Conservation (phyloP, 2,329 filamentous ascomycete genomes). For the Coleophoma cylindrospora region DNA sequence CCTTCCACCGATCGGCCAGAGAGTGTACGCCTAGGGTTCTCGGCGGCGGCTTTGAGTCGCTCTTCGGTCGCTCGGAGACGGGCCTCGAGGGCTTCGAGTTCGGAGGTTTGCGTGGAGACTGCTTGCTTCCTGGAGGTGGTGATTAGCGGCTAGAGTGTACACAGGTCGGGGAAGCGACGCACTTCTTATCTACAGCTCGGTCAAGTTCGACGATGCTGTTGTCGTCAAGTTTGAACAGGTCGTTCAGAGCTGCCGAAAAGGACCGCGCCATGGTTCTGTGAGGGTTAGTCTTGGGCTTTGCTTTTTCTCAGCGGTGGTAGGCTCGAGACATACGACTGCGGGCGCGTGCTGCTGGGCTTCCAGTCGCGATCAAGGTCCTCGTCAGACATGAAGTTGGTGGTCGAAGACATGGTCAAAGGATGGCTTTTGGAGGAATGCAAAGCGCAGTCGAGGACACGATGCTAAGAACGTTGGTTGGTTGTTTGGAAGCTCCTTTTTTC, state of each 20-base stretch:
- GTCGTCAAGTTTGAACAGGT: constrained; percentile 86
- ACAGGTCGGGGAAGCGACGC: constrained; percentile 1
- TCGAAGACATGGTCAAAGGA: not conserved
- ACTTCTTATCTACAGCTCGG: constrained; percentile 79
- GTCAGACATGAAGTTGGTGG: constrained; percentile 40
- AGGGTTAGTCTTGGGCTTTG: constrained; percentile 1
- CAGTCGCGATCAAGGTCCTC: constrained; percentile 71
- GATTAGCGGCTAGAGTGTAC: not conserved
- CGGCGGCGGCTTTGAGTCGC: constrained; percentile 48
- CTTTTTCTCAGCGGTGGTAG: not conserved
- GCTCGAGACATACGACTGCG: constrained; percentile 68
- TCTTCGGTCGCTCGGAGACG: constrained; percentile 82
- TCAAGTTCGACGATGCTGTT: constrained; percentile 70
- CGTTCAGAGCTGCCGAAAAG: constrained; percentile 81
- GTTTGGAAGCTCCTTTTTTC: too few relatives aligned
- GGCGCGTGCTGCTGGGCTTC: constrained; percentile 71
- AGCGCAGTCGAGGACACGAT: too few relatives aligned
- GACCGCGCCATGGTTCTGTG: constrained; percentile 78
- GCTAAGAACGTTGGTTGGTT: too few relatives aligned
- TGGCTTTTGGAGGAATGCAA: too few relatives aligned
- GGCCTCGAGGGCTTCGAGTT: constrained; percentile 82
- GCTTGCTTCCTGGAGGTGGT: constrained; percentile 62
- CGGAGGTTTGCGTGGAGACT: constrained; percentile 67
- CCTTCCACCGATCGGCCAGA: constrained; percentile 3
- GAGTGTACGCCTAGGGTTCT: constrained; percentile 3